These are phyloP conservation scores for Puya raimondii DNA, from an alignment of 176 grass and related monocot species.

Conservation along the genomic window DNA sequence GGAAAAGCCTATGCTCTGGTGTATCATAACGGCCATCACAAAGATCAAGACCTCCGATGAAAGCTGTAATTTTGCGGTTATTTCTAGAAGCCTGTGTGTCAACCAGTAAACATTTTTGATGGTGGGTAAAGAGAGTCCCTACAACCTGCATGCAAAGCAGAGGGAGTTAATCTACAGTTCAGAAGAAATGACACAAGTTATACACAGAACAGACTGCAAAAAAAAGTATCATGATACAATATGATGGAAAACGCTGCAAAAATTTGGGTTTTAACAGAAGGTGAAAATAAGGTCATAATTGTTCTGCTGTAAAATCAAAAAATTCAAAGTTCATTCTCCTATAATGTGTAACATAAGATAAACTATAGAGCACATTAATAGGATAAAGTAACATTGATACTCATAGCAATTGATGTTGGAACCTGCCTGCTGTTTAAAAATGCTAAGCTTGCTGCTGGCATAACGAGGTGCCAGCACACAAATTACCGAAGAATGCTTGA, in stretches of 20 bases:
- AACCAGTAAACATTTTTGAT: conserved; percentile 93
- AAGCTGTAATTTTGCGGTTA: conserved; percentile 88
- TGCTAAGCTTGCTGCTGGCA: conserved; percentile 88
- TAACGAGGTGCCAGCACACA: conserved; percentile 90
- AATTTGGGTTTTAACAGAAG: no score
- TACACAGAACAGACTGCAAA: conserved; percentile 8
- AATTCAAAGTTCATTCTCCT: no score
- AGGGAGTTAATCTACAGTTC: conserved; percentile 15
- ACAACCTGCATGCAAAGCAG: conserved; percentile 58
- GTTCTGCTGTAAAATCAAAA: no score
- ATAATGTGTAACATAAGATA: no score
- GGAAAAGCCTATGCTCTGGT: conserved; percentile 79
- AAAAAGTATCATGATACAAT: neutral
- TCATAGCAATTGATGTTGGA: neutral
- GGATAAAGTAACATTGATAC: neutral
- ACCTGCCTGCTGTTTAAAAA: conserved; percentile 95
- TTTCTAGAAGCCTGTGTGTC: conserved; percentile 78
- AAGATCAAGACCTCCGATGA: conserved; percentile 87
- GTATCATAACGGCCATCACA: conserved; percentile 98
- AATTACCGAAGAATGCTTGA: conserved; percentile 96
- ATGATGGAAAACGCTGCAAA: no score
- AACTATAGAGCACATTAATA: neutral
- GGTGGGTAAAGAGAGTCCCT: conserved; percentile 87
- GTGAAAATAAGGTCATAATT: no score
- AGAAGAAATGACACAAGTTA: neutral